These are phyloP conservation scores for Hypoxylon sp. DNA, from an alignment of 2,329 filamentous ascomycete genomes.

Conservation along the genomic window DNA sequence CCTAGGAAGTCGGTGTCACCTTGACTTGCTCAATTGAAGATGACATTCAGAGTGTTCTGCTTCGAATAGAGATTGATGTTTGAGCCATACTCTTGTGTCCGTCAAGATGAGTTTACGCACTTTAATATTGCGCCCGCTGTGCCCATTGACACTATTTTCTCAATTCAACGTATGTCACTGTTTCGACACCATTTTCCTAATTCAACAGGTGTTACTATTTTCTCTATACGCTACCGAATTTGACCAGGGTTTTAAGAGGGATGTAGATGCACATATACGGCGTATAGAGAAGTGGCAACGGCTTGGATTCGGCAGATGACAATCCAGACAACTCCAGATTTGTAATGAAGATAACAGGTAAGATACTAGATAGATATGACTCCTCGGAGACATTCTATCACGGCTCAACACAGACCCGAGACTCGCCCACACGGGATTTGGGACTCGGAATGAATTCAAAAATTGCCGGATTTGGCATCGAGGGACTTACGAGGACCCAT, in stretches of 20 bases:
- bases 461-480: not conserved
- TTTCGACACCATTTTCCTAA: not conserved
- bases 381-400: slow-evolving; percentile 33
- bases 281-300: not conserved
- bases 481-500: not conserved
- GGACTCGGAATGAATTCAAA: slow-evolving; percentile 7
- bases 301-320: not conserved
- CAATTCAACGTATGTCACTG: no score
- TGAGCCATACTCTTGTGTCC: not conserved
- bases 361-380: not conserved
- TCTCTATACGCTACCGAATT: no score
- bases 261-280: not conserved
- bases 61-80: not conserved
- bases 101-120: not conserved
- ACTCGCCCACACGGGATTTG: slow-evolving; percentile 4
- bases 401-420: slow-evolving; percentile 33
- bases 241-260: no score
- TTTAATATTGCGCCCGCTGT: not conserved
- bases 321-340: not conserved
- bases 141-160: not conserved
- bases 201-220: no score
- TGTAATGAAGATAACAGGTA: slow-evolving; percentile 1
- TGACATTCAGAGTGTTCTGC: not conserved
- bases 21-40: not conserved
- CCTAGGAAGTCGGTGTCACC: not conserved